phyloP scores from a whole-genome alignment of 495 filamentous ascomycete species.

The Penicillium taxi region DNA sequence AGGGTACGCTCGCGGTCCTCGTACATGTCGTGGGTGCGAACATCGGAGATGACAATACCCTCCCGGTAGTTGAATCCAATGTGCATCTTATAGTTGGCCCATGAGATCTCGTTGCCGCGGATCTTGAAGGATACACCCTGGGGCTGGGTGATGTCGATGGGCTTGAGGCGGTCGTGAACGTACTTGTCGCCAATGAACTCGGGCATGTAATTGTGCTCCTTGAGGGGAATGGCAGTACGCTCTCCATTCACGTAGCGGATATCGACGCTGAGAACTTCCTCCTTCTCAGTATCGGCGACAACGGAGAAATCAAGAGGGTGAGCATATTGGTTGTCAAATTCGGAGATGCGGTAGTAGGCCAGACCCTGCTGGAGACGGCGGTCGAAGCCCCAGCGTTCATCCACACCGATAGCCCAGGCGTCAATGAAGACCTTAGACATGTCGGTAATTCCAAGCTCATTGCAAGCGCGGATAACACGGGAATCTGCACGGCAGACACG shows the following conservation, averaged over 20 bases:
- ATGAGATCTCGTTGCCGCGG: conserved; percentile 31
- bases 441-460: conserved; percentile 72
- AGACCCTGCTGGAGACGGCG: conserved; percentile 33
- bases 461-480: conserved; percentile 80
- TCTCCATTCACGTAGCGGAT: conserved; percentile 73
- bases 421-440: conserved; percentile 83
- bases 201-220: conserved; percentile 49
- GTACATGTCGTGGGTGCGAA: conserved; percentile 83
- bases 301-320: conserved; percentile 33
- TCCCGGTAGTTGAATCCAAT: conserved; percentile 89
- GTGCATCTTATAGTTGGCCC: conserved; percentile 36
- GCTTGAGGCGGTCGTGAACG: conserved; percentile 31
- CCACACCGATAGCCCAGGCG: conserved; percentile 38
- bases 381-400: conserved; percentile 35
- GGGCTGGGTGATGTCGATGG: conserved; percentile 34
- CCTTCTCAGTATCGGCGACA: conserved; percentile 62
- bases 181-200: conserved; percentile 30
- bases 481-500: conserved; percentile 62
- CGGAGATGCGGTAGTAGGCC: conserved; percentile 38
- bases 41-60: conserved; percentile 84
- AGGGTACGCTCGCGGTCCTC: conserved; percentile 69
- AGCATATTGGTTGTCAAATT: conserved; percentile 39
- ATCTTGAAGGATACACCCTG: conserved; percentile 36
- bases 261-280: conserved; percentile 89
- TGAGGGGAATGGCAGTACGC: conserved; percentile 45